Evolutionary conservation across 805 yeast species (phyloP).

Genomic region (Starmera quercuum): DNA sequence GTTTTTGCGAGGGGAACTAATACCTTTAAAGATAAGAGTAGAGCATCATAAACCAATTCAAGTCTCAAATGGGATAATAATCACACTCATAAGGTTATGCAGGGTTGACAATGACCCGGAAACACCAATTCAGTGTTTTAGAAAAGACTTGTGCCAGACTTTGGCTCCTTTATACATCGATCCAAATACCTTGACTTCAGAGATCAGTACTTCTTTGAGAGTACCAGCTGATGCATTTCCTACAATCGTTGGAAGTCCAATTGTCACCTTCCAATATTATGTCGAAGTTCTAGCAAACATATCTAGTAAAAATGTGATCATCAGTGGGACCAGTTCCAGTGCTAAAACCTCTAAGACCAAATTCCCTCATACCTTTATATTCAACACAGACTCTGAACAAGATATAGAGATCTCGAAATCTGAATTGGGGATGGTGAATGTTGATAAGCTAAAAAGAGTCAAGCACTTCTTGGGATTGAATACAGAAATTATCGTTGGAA

Average conservation of each 20-base stretch:
- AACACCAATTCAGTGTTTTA: conserved; percentile 43
- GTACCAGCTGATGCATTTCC: conserved; percentile 86
- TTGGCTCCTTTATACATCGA: conserved; percentile 75
- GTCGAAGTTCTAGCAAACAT: conserved; percentile 79
- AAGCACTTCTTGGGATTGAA: conserved; percentile 77
- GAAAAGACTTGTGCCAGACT: conserved; percentile 78
- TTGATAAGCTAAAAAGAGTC: conserved; percentile 68
- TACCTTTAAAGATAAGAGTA: conserved; percentile 63
- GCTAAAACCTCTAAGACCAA: conserved; percentile 16
- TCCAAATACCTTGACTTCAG: conserved; percentile 49
- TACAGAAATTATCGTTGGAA: conserved; percentile 75
- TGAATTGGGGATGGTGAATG: conserved; percentile 51
- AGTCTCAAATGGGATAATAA: conserved; percentile 65
- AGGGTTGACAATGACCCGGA: conserved; percentile 57
- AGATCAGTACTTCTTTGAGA: conserved; percentile 52
- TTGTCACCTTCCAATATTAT: conserved; percentile 77
- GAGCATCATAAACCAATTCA: conserved; percentile 66
- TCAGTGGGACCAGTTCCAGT: conserved; percentile 9
- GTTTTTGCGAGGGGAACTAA: conserved; percentile 67
- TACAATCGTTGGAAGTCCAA: conserved; percentile 62
- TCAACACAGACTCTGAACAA: conserved; percentile 17
- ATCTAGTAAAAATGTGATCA: conserved; percentile 46
- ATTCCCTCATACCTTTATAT: conserved; percentile 16
- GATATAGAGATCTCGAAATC: conserved; percentile 11
- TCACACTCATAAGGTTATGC: conserved; percentile 76